Conservation (phyloP, 1,139 yeast genomes). For the Eremothecium cymbalariae region DNA sequence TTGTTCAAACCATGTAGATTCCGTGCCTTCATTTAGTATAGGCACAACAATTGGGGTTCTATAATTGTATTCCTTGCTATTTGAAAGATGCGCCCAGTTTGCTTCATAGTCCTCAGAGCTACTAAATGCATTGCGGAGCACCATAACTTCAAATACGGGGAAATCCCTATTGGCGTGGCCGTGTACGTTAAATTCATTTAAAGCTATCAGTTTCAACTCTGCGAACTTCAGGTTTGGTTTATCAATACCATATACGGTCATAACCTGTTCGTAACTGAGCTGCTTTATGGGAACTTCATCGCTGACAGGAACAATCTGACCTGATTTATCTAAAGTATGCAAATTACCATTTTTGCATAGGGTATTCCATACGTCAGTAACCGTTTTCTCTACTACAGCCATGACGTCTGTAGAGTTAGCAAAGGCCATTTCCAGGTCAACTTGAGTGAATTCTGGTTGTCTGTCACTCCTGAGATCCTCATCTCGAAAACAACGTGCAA, state of each 20-base stretch:
- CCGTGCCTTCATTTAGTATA: conserved; percentile 36
- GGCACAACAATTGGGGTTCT: conserved; percentile 55
- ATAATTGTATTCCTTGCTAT: conserved; percentile 42
- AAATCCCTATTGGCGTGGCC: conserved; percentile 32
- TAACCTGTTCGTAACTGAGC: conserved; percentile 59
- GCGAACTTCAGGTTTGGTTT: conserved; percentile 81
- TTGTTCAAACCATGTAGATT: conserved; percentile 39
- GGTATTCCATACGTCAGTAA: conserved; percentile 49
- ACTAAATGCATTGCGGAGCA: conserved; percentile 45
- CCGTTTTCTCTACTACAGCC: conserved; percentile 50
- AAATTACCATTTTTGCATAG: conserved; percentile 16
- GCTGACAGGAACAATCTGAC: conserved; percentile 25
- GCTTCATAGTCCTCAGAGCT: conserved; percentile 30
- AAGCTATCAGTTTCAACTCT: conserved; percentile 41
- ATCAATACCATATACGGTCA: conserved; percentile 76
- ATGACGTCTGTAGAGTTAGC: conserved; percentile 63
- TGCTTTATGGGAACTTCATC: conserved; percentile 34
- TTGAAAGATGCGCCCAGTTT: conserved; percentile 37
- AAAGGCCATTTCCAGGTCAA: conserved; percentile 90
- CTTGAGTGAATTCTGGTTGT: conserved; percentile 95
- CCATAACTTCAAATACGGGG: conserved; percentile 66
- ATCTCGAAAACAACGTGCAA: conserved; percentile 91
- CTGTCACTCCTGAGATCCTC: conserved; percentile 92
- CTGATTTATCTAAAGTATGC: conserved; percentile 21
- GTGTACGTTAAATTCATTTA: conserved; percentile 38